Evolutionary conservation across 129 eudicot species (phyloP), one percentile per base, ranked within the genome.

Genomic region (Sambucus nigra): DNA sequence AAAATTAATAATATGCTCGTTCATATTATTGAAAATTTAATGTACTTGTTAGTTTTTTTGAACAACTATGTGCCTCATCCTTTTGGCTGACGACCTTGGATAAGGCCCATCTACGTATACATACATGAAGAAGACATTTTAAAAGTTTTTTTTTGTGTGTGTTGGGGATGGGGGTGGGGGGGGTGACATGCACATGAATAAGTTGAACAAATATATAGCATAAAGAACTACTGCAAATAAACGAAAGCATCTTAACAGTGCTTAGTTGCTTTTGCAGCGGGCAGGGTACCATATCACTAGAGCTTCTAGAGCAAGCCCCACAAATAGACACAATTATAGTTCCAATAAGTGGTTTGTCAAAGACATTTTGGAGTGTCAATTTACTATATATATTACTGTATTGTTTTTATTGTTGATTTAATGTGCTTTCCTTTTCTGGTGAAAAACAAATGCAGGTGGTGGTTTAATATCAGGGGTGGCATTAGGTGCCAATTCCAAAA

Each of bases 391-490:
- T 13, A 40, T 21, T 5, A 8, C 15, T 42, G 19, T 17, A 19
- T 25, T 5, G 14, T 33, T 14, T 69, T 15, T 3, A 7, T 57
- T 53, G 53, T 58, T 71, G 31, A 55, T 65, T 40, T 61, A 25
- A 50, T 28, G 18, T 51, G 25, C 57, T 50, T 28, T 32, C 21
- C 1, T 47, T 62, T 23, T 15, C 42, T 53, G 22, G 29, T 19
- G 31, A 24, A 1, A 21, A 24, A 62, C 66, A 53, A 52, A 16
- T 76, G 51, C 59, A 92, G 99, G 99, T 11, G 99, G 99, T 31
- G 94, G 99, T 51, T 47, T 92, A 51, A 92, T 92, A 64, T 92
- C 99, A 17, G 99, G 96, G 25, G 91, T 92, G 19, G 70, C 81
- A 11, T 63, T 92, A 45, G 99, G 87, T 76, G 99, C 99, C 63